Percentiles rank a stretch among this genome's conserved stretches.
Conservation (phyloP, 306 rosid genomes). For the Quercus engelmannii region DNA sequence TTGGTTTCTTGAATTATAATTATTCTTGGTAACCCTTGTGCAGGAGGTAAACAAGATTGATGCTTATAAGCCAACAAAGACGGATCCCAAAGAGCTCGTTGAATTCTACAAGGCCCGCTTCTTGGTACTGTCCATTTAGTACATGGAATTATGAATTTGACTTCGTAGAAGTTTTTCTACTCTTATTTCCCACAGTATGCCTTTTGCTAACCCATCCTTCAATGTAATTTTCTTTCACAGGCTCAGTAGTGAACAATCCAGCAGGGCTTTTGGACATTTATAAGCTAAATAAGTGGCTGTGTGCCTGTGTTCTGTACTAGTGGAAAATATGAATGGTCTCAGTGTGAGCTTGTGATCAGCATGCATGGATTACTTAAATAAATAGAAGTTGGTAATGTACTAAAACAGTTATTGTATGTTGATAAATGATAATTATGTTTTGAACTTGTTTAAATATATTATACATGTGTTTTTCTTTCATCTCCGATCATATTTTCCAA, state of each 20-base stretch:
- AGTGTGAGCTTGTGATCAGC: background rate
- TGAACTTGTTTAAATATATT: too few relatives aligned
- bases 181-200: background rate
- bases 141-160: background rate
- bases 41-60: slow-evolving; percentile 65
- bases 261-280: background rate
- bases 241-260: slow-evolving; percentile 31
- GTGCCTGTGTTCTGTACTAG: background rate
- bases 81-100: slow-evolving; percentile 40
- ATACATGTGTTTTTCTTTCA: too few relatives aligned
- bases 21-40: slow-evolving; percentile 4
- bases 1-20: slow-evolving; percentile 7
- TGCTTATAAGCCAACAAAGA: slow-evolving; percentile 59
- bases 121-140: slow-evolving; percentile 35
- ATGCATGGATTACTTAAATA: background rate
- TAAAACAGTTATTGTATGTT: background rate
- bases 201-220: background rate
- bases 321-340: background rate
- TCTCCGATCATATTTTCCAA: too few relatives aligned
- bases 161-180: background rate
- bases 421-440: background rate
- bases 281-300: background rate
- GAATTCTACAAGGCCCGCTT: slow-evolving; percentile 43
- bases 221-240: slow-evolving; percentile 22
- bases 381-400: background rate